These are phyloP conservation scores for Serendipita sp. DNA, from an alignment of 1,284 basidiomycete genomes.

Conservation along the genomic window DNA sequence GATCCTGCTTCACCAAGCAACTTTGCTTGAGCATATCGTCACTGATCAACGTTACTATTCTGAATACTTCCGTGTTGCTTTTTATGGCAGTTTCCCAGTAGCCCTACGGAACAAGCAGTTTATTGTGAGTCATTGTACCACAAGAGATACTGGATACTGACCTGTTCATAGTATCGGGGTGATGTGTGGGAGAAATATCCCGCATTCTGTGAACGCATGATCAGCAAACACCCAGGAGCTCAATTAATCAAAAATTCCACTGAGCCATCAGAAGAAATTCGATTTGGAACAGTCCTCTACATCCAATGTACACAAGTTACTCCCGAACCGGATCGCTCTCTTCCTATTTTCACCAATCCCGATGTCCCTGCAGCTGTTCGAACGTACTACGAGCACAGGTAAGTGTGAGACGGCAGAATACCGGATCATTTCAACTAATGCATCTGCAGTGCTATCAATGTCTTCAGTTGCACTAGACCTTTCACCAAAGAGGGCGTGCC, in stretches of 20 bases:
- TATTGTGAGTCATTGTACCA: constrained; percentile 38
- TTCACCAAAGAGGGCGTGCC: constrained; percentile 32
- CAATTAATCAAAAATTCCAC: constrained; percentile 63
- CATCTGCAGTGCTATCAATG: constrained; percentile 50
- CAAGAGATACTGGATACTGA: constrained; percentile 8
- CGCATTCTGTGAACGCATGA: constrained; percentile 82
- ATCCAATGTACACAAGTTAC: constrained; percentile 78
- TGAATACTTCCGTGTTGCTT: constrained; percentile 87
- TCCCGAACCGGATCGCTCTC: constrained; percentile 70
- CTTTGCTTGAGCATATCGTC: constrained; percentile 70
- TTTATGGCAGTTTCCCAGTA: constrained; percentile 80
- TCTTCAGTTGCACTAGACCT: constrained; percentile 68
- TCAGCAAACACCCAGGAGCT: constrained; percentile 82
- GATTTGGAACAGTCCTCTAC: constrained; percentile 68
- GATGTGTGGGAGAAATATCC: constrained; percentile 83
- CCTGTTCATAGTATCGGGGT: constrained; percentile 57
- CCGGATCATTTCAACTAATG: background rate
- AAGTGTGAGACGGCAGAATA: constrained; percentile 10
- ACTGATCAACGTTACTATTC: constrained; percentile 71
- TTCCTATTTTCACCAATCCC: constrained; percentile 73
- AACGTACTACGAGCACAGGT: constrained; percentile 81
- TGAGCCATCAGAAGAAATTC: constrained; percentile 69
- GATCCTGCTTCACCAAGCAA: constrained; percentile 72
- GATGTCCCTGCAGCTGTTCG: constrained; percentile 71
- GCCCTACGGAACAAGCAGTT: constrained; percentile 79